Base-by-base conservation (phyloP, 306 rosid species). In the Castanospermum australe region DNA sequence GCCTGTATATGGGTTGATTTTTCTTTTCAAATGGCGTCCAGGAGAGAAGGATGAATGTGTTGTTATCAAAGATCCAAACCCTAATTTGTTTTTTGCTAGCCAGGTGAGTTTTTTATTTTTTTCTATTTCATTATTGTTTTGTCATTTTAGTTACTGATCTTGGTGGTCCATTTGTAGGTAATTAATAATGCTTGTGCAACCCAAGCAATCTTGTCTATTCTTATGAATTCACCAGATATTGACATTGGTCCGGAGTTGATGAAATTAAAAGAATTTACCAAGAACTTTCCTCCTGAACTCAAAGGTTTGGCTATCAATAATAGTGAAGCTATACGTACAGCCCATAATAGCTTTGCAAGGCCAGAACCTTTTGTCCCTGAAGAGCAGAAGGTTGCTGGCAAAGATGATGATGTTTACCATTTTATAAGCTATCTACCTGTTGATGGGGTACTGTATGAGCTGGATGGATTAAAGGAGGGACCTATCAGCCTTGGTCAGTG, bases 141-240 rank as follows among this genome's bases (percentile, higher is more conserved):
- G 48, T 20, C 39, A 1, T 62, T 75, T 65, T 52, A 18, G 52
- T 75, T 77, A 45, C 78, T 88, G 24, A 79, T 73, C 47, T 39
- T 52, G 20, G 12, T 28, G 13, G 28, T 71, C 17, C 45, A 32
- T 55, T 61, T 72, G 74, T 74, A 96, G 99, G 99, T 93, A 25
- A 96, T 96, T 48, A 96, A 93, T 74, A 96, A 96, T 88, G 99
- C 99, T 63, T 96, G 99, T 87, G 99, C 99, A 71, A 96, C 97
- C 70, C 98, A 96, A 85, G 99, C 99, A 9, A 96, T 96, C 82
- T 83, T 96, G 88, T 96, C 99, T 70, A 96, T 96, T 85, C 94
- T 96, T 73, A 24, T 96, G 92, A 96, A 96, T 86, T 93, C 96
- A 60, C 88, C 87, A 0, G 99, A 93, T 71, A 70, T 93, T 73